Evolutionary conservation across 75 land plant species (phyloP), one percentile per base, ranked within the genome.

Genomic region (Adiantum capillusveneris): DNA sequence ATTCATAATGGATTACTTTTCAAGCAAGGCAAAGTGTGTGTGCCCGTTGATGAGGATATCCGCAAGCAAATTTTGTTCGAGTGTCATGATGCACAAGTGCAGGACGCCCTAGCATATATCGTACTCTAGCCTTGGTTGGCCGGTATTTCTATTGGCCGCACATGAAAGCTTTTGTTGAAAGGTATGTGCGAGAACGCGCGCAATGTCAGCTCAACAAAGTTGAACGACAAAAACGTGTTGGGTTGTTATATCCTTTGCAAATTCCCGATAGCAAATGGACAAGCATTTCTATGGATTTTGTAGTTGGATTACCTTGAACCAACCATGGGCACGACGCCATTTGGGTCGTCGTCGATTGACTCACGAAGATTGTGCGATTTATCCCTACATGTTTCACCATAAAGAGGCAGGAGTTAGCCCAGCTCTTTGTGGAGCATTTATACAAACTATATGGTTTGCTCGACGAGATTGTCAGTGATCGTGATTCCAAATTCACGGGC

Each of bases 391-490:
- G 13, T 34, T 28, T 13, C 25, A 59, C 61, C 3, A 12, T 34
- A 11, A 39, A 36, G 17, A 31, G 36, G 0, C 25, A 66, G 25
- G 56, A 11, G 0, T 50, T 46, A 7, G 57, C 55, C 21, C 11
- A 19, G 13, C 41, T 65, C 1, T 72, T 72, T 22, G 36, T 46
- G 11, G 54, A 56, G 25, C 6, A 66, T 56, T 25, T 73, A 1
- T 58, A 54, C 13, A 55, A 62, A 53, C 45, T 45, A 0, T 66
- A 39, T 31, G 75, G 65, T 1, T 6, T 73, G 14, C 69, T 44
- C 9, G n/a, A 43, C 16, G 53, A 60, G 22, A 73, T 66, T 9
- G 19, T 73, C 11, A 62, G 56, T 62, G 69, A 66, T 34, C 19
- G 45, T 19, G 69, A 66, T 28, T 6, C 64, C 11, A 31, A 51